These are phyloP conservation scores for Penicillium freii DNA, from an alignment of 2,329 filamentous ascomycete species.

Conservation along the genomic window DNA sequence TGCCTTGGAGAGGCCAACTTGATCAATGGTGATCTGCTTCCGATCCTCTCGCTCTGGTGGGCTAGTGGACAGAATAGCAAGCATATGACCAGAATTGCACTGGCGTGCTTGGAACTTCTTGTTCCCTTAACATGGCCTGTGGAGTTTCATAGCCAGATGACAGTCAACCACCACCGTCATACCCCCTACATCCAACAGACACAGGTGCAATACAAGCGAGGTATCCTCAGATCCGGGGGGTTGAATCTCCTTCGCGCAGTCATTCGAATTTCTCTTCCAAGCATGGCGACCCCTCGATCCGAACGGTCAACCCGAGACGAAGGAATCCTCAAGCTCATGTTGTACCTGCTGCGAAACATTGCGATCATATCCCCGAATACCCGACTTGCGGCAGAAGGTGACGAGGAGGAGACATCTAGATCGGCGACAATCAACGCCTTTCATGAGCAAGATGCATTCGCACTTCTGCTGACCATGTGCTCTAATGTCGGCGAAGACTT, in stretches of 20 bases:
- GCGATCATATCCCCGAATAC: slow-evolving; percentile 76
- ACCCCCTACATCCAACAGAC: slow-evolving; percentile 83
- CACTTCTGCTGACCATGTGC: slow-evolving; percentile 77
- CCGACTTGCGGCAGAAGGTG: slow-evolving; percentile 73
- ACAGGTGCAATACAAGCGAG: slow-evolving; percentile 85
- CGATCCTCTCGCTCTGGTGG: slow-evolving; percentile 81
- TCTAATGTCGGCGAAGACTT: slow-evolving; percentile 96
- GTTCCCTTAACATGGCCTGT: slow-evolving; percentile 94
- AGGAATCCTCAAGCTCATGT: slow-evolving; percentile 83
- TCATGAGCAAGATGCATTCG: slow-evolving; percentile 84
- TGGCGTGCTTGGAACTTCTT: slow-evolving; percentile 86
- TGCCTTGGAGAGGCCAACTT: slow-evolving; percentile 90
- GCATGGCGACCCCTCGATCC: slow-evolving; percentile 74
- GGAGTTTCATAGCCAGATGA: slow-evolving; percentile 78
- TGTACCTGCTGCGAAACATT: slow-evolving; percentile 88
- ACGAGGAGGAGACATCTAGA: slow-evolving; percentile 83
- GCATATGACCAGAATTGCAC: slow-evolving; percentile 72
- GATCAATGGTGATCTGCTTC: slow-evolving; percentile 83
- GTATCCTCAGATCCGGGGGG: slow-evolving; percentile 78
- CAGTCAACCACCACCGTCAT: slow-evolving; percentile 88
- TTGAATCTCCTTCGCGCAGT: slow-evolving; percentile 75
- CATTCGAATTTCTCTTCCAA: slow-evolving; percentile 76
- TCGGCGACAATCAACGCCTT: slow-evolving; percentile 87
- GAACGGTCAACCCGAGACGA: slow-evolving; percentile 80
- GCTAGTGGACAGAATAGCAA: slow-evolving; percentile 70